Conservation (phyloP, 2,329 filamentous ascomycete species). For the Xylaria sp. region DNA sequence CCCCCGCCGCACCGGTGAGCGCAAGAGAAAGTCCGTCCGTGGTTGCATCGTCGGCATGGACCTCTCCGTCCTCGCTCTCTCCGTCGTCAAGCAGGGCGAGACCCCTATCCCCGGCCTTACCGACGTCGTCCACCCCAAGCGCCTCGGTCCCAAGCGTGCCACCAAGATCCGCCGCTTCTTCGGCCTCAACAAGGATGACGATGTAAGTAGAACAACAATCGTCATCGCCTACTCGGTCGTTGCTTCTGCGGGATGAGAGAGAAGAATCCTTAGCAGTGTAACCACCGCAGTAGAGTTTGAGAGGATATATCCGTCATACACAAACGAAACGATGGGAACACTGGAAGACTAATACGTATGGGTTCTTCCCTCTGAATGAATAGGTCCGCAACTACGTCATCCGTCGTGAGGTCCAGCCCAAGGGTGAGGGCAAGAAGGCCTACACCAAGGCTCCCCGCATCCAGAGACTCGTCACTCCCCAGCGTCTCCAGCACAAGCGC, state of each 20-base stretch:
- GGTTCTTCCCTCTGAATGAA: constrained; percentile 27
- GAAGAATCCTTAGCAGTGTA: constrained; percentile 42
- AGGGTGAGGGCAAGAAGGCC: constrained; percentile 93
- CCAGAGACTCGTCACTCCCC: constrained; percentile 98
- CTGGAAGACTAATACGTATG: constrained; percentile 37
- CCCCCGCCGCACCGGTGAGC: constrained; percentile 93
- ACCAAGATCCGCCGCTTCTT: constrained; percentile 99
- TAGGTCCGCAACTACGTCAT: constrained; percentile 99
- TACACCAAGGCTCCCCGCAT: constrained; percentile 99
- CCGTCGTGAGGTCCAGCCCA: constrained; percentile 93
- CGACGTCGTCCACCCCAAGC: constrained; percentile 98
- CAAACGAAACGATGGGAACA: constrained; percentile 13
- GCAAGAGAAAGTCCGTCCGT: constrained; percentile 98
- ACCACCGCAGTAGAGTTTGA: constrained; percentile 40
- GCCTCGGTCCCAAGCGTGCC: constrained; percentile 97
- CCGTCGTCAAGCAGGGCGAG: constrained; percentile 98
- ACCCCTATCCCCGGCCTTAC: constrained; percentile 90
- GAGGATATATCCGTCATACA: constrained; percentile 20
- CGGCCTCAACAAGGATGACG: constrained; percentile 99
- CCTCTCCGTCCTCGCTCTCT: constrained; percentile 87
- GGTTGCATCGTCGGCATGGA: constrained; percentile 98
- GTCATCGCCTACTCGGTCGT: constrained; percentile 66
- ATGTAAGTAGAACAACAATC: constrained; percentile 73
- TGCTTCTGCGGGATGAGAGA: constrained; percentile 39
- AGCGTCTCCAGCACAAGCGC: constrained; percentile 99